Evolutionary conservation across 176 grass and related monocot genomes (phyloP), one percentile per base, ranked within the genome.

Genomic region (Leersia perrieri): DNA sequence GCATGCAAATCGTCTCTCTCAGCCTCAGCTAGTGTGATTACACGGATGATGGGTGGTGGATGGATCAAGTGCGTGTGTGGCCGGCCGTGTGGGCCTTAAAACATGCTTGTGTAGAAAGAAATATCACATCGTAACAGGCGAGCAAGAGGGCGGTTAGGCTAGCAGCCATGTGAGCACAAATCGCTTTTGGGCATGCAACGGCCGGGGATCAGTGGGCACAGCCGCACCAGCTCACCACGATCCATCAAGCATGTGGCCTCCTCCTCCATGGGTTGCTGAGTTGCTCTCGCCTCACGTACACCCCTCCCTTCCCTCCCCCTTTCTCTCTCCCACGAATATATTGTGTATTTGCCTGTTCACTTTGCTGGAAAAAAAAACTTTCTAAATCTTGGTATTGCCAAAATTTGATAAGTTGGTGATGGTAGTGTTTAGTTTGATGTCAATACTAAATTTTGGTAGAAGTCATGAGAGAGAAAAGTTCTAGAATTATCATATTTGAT

Each of bases 41-140:
- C 53, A 58, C 9, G 53, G 53, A 58, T 58, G 53, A 57, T 23
- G 35, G 53, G 23, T 23, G 53, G 53, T 57, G 8, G 22, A 25
- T 58, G 49, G 49, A 51, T 51, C 45, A 5, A 51, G 45, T 20
- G 45, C 3, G 39, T 13, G 42, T 15, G 42, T 45, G 42, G n/a
- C n/a, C 7, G 45, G 4, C 39, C 9, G 18, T 53, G 87, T 84
- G 81, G 87, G 70, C 63, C 81, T 84, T 69, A 22, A 76, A 76
- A 47, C 87, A 80, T 89, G 87, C 82, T 89, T 80, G 82, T 23
- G 76, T 63, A 80, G 70, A 80, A 84, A 80, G 87, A 53, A 66
- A 80, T 32, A 80, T 80, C 81, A 70, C 87, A 11, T 78, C 86
- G 60, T 47, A 33, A 4, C 41, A 72, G 7, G 20, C 23, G 32